A percentile compares a stretch with the other conserved stretches of the same genome.
Conservation (phyloP, 352 stramenopile genomes). For the Phytophthora agathidicida region DNA sequence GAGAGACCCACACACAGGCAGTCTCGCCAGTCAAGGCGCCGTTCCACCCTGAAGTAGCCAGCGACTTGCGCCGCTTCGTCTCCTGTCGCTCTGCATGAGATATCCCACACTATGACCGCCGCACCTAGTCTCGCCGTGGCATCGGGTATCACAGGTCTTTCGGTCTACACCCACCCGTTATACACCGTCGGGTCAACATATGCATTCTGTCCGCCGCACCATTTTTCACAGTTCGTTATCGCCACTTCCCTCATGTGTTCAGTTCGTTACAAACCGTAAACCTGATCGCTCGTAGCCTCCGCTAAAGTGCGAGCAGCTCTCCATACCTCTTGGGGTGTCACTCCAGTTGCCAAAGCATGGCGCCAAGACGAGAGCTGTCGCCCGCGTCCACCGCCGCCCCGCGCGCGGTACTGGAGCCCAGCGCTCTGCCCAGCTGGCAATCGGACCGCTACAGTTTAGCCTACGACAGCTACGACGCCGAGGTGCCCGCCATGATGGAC, state of each 20-base stretch:
- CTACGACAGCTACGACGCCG: conserved; percentile 36
- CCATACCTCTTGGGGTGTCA: background rate
- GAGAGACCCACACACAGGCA: background rate
- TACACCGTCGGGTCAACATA: background rate
- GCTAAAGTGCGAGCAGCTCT: conserved; percentile 18
- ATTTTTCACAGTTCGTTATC: background rate
- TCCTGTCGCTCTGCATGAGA: conserved; percentile 4
- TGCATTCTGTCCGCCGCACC: conserved; percentile 1
- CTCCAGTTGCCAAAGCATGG: conserved; percentile 33
- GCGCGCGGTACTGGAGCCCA: conserved; percentile 32
- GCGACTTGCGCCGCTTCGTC: conserved; percentile 6
- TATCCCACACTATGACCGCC: conserved; percentile 25
- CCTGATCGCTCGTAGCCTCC: conserved; percentile 27
- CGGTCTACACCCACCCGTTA: background rate
- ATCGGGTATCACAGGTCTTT: background rate
- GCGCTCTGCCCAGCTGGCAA: conserved; percentile 28
- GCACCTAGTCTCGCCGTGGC: background rate
- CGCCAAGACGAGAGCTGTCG: conserved; percentile 25
- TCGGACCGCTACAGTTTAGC: conserved; percentile 23
- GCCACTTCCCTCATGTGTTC: conserved; percentile 9
- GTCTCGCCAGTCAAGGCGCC: conserved; percentile 16
- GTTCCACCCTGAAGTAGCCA: conserved; percentile 17
- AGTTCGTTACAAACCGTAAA: conserved; percentile 31
- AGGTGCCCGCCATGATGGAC: conserved; percentile 49
- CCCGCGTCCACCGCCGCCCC: conserved; percentile 28